Percentiles rank a stretch among this genome's conserved stretches.
These are phyloP conservation scores for Salix caprea DNA, from an alignment of 345 rosid species.

Conservation along the genomic window DNA sequence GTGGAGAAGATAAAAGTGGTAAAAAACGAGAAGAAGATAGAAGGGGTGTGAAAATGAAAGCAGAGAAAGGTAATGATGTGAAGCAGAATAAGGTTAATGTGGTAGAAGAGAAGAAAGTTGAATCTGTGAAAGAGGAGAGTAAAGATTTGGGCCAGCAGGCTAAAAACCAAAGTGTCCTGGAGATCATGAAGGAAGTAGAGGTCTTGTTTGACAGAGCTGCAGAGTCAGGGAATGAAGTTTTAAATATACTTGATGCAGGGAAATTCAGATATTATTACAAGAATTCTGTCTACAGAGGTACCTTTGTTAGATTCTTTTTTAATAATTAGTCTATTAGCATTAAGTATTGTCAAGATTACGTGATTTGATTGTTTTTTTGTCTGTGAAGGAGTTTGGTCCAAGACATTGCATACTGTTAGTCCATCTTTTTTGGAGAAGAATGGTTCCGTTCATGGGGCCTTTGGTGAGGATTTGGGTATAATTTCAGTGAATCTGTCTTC, in stretches of 20 bases:
- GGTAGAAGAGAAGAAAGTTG: slow-evolving; percentile 12
- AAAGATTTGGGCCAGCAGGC: slow-evolving; percentile 14
- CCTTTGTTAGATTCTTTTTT: neutral
- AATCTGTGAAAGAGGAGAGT: slow-evolving; percentile 14
- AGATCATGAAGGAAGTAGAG: slow-evolving; percentile 33
- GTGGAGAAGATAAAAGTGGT: slow-evolving; percentile 1
- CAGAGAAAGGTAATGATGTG: neutral
- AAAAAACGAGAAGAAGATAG: neutral
- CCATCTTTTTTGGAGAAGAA: slow-evolving; percentile 20
- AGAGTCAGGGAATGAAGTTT: slow-evolving; percentile 38
- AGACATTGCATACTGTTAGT: slow-evolving; percentile 27
- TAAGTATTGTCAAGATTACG: neutral
- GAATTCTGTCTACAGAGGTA: slow-evolving; percentile 30
- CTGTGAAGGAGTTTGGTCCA: slow-evolving; percentile 31
- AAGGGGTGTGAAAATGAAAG: neutral
- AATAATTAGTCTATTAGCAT: neutral
- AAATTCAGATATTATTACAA: slow-evolving; percentile 34
- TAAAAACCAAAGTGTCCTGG: slow-evolving; percentile 16
- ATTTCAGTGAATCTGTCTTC: slow-evolving; percentile 46
- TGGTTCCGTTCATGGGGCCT: slow-evolving; percentile 3
- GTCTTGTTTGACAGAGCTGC: slow-evolving; percentile 36
- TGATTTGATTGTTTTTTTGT: neutral
- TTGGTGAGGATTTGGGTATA: slow-evolving; percentile 29
- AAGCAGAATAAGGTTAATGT: neutral
- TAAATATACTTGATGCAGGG: slow-evolving; percentile 36